These are phyloP conservation scores for Rhizoclosmatium globosum DNA, from an alignment of 192 early-diverging fungal genomes.

Conservation along the genomic window DNA sequence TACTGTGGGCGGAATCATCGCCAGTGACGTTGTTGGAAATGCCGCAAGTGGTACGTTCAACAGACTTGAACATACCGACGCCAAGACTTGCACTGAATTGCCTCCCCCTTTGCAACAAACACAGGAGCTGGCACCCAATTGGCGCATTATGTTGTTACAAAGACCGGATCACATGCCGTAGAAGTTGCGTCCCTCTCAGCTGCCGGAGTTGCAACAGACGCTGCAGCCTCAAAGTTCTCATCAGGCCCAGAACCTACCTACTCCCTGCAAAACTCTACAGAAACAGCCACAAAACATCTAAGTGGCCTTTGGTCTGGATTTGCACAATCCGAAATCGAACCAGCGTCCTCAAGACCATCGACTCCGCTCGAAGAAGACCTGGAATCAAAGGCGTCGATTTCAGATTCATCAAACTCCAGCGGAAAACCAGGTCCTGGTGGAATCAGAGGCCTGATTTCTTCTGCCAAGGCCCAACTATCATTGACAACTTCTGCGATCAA, in stretches of 20 bases:
- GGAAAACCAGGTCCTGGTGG: not conserved
- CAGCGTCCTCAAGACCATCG: not conserved
- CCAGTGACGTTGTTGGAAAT: not conserved
- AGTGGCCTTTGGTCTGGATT: slow-evolving; percentile 1
- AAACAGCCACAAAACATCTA: not conserved
- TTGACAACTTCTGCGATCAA: not conserved
- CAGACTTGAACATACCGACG: not conserved
- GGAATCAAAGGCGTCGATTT: too few species aligned
- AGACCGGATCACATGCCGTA: not conserved
- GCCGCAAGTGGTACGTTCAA: not conserved
- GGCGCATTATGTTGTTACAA: not conserved
- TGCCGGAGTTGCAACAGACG: not conserved
- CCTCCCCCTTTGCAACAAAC: too few species aligned
- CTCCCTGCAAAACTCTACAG: not conserved
- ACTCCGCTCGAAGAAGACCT: not conserved
- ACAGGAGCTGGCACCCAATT: not conserved
- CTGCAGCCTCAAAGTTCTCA: not conserved
- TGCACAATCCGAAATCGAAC: slow-evolving; percentile 13
- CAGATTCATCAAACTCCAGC: too few species aligned
- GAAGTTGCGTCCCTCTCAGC: not conserved
- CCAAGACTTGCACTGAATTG: not conserved
- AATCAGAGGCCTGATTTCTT: not conserved
- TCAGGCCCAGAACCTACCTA: not conserved
- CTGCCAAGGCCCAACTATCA: slow-evolving; percentile 5
- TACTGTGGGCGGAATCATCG: not conserved